phyloP scores from a whole-genome alignment of 768 basidiomycete genomes.

The Leccinum pellstonianum region DNA sequence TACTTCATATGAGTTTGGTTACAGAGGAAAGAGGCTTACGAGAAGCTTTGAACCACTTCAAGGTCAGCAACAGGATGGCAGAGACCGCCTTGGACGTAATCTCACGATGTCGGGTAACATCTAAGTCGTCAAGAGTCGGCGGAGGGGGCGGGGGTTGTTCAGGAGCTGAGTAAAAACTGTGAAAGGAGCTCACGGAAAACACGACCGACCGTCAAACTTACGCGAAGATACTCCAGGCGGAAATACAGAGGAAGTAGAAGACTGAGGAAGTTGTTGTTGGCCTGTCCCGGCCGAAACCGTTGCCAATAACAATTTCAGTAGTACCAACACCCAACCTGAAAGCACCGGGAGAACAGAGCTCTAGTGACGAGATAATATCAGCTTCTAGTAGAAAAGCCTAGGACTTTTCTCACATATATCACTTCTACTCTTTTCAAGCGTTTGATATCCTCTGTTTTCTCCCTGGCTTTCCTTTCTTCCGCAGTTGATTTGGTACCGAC shows the following conservation, averaged over 20 bases:
- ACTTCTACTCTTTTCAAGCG: constrained; percentile 87
- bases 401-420: constrained; percentile 72
- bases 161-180: constrained; percentile 40
- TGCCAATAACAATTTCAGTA: constrained; percentile 88
- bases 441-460: constrained; percentile 77
- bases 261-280: constrained; percentile 54
- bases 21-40: constrained; percentile 54
- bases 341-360: constrained; percentile 79
- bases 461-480: constrained; percentile 63
- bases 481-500: constrained; percentile 46
- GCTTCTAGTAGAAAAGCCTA: neutral
- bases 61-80: constrained; percentile 81
- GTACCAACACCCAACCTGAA: constrained; percentile 88
- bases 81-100: constrained; percentile 97
- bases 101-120: constrained; percentile 92
- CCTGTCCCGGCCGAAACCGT: constrained; percentile 82
- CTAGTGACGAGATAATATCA: constrained; percentile 40
- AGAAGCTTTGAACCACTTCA: constrained; percentile 99
- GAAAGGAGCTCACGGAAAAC: neutral
- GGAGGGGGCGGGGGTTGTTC: constrained; percentile 65
- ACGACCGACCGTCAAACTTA: constrained; percentile 32
- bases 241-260: constrained; percentile 67
- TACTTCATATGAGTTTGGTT: neutral
- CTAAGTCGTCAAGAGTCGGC: constrained; percentile 85
- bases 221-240: constrained; percentile 70